These are phyloP conservation scores for Penicillium verrucosum DNA, from an alignment of 2,329 filamentous ascomycete species.

Conservation along the genomic window DNA sequence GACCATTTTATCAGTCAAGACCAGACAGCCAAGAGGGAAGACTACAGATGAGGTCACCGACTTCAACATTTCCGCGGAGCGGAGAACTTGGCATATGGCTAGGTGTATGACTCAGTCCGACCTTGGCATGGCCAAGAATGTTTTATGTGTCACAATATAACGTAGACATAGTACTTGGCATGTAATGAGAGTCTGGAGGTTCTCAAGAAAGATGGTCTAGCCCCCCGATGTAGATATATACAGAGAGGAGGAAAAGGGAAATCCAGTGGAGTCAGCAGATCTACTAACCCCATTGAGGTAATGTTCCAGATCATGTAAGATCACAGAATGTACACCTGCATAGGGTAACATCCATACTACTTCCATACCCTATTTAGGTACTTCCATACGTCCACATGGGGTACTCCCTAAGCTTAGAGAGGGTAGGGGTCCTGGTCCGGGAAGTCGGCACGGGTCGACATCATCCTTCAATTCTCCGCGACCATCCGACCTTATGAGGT, in stretches of 20 bases:
- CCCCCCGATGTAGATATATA: background rate
- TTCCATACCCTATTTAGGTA: too few relatives aligned
- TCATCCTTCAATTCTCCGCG: background rate
- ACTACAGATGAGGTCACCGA: background rate
- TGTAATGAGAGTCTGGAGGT: background rate
- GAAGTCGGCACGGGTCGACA: conserved; percentile 2
- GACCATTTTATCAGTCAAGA: background rate
- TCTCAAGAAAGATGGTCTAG: background rate
- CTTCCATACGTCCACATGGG: too few relatives aligned
- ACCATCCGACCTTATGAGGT: conserved; percentile 1
- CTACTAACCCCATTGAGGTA: conserved; percentile 19
- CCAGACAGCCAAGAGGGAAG: background rate
- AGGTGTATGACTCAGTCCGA: background rate
- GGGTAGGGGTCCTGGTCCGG: background rate
- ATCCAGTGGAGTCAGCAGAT: background rate
- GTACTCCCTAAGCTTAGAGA: background rate
- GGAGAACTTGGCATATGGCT: conserved; percentile 2
- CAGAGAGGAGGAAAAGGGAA: background rate
- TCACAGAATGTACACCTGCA: background rate
- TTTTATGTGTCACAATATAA: background rate
- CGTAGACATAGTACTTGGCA: background rate
- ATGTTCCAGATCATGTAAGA: conserved; percentile 18
- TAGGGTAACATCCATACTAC: background rate
- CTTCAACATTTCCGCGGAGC: background rate
- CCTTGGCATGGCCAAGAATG: background rate